Conservation (phyloP, 2,329 filamentous ascomycete genomes). For the Paraphaeosphaeria minitans region DNA sequence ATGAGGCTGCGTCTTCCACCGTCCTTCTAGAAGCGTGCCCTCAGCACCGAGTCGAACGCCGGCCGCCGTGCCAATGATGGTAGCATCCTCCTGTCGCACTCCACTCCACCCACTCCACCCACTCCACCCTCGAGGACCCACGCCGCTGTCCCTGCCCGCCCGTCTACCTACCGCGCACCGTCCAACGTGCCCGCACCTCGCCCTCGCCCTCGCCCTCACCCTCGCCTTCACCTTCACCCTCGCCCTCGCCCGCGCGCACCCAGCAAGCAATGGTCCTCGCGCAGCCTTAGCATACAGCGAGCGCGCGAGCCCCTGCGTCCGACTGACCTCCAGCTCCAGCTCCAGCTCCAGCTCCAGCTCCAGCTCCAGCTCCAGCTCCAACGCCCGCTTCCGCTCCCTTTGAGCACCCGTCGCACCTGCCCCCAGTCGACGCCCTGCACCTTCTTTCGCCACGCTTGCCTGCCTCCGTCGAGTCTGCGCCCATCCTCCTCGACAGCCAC, state of each 20-base stretch:
- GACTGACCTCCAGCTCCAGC: too few species aligned
- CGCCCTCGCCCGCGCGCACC: not conserved
- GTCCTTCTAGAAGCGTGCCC: not conserved
- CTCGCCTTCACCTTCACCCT: too few species aligned
- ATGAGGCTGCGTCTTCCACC: not conserved
- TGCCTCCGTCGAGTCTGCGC: not conserved
- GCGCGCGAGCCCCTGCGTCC: not conserved
- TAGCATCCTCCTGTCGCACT: not conserved
- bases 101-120: not conserved
- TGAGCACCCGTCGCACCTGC: not conserved
- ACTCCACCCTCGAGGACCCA: not conserved
- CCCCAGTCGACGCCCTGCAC: not conserved
- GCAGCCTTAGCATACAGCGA: not conserved
- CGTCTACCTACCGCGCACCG: too few species aligned
- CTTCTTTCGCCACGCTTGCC: not conserved
- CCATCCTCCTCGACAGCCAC: not conserved
- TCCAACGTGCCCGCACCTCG: not conserved
- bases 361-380: too few species aligned
- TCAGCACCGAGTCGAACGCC: not conserved
- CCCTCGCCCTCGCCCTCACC: not conserved
- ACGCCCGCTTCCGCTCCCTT: too few species aligned
- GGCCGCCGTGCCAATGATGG: not conserved
- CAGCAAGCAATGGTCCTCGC: too few species aligned
- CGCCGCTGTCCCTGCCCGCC: not conserved
- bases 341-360: too few species aligned